Conservation (phyloP, 768 basidiomycete genomes). For the Panaeolus papilionaceus region DNA sequence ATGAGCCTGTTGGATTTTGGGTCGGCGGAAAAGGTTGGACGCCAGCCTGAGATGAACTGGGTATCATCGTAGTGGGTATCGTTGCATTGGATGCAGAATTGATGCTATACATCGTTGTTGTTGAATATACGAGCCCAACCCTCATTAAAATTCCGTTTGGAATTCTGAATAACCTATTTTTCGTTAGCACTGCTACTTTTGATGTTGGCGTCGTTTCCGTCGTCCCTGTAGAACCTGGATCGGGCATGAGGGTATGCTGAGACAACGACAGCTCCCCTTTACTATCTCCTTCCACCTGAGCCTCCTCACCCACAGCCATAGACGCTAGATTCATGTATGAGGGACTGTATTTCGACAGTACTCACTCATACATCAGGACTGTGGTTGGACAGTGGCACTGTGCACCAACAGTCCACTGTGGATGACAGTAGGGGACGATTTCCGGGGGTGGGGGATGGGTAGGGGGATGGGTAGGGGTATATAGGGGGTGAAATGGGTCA, state of each 20-base stretch:
- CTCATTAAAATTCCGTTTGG: neutral
- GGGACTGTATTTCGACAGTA: too few species aligned
- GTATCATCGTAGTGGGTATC: neutral
- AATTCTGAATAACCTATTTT: neutral
- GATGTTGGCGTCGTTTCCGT: neutral
- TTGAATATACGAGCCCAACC: neutral
- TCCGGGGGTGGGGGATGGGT: too few species aligned
- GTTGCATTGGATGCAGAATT: neutral
- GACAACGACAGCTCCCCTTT: neutral
- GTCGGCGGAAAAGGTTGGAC: neutral
- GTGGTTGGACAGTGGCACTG: too few species aligned
- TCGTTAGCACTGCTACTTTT: neutral
- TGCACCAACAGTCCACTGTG: too few species aligned
- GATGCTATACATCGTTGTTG: neutral
- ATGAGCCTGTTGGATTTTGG: neutral
- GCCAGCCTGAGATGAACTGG: too few species aligned
- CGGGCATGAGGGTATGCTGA: neutral
- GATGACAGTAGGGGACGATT: too few species aligned
- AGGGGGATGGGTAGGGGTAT: too few species aligned
- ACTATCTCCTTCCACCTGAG: neutral
- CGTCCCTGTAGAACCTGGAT: neutral
- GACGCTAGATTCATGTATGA: too few species aligned
- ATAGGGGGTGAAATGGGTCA: too few species aligned
- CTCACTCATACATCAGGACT: too few species aligned
- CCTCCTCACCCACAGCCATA: neutral